Percentiles rank a stretch among this genome's conserved stretches.
These are phyloP conservation scores for Mallotus japonicus DNA, from an alignment of 441 rosid species.

Conservation along the genomic window DNA sequence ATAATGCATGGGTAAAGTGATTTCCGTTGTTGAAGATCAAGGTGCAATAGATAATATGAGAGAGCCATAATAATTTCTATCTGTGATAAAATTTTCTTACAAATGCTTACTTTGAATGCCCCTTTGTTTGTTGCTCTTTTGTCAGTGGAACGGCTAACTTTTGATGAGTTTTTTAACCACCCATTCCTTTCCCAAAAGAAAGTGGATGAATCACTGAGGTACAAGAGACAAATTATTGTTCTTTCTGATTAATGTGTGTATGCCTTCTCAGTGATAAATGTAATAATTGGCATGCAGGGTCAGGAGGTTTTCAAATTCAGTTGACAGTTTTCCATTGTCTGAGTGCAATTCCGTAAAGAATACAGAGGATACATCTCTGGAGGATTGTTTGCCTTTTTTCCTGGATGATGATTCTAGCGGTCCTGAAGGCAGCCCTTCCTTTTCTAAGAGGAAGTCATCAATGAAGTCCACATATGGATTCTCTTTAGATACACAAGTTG, in stretches of 20 bases:
- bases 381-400: slow-evolving; percentile 81
- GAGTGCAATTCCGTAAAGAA: slow-evolving; percentile 54
- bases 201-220: slow-evolving; percentile 55
- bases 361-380: slow-evolving; percentile 62
- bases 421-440: slow-evolving; percentile 75
- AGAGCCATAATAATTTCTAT: background rate
- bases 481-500: slow-evolving; percentile 43
- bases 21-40: background rate
- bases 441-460: slow-evolving; percentile 43
- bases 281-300: slow-evolving; percentile 40
- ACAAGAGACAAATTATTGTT: slow-evolving; percentile 18
- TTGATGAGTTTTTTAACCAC: slow-evolving; percentile 76
- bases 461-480: slow-evolving; percentile 52
- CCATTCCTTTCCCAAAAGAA: slow-evolving; percentile 54
- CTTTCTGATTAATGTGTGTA: slow-evolving; percentile 4
- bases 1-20: slow-evolving; percentile 2
- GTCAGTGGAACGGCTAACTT: slow-evolving; percentile 75
- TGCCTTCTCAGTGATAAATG: slow-evolving; percentile 24
- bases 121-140: background rate
- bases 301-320: slow-evolving; percentile 39
- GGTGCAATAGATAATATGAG: background rate
- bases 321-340: slow-evolving; percentile 45
- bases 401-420: slow-evolving; percentile 80
- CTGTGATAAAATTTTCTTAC: background rate
- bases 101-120: slow-evolving; percentile 6